Conservation (phyloP, 257 asterid genomes). For the Phtheirospermum japonicum region DNA sequence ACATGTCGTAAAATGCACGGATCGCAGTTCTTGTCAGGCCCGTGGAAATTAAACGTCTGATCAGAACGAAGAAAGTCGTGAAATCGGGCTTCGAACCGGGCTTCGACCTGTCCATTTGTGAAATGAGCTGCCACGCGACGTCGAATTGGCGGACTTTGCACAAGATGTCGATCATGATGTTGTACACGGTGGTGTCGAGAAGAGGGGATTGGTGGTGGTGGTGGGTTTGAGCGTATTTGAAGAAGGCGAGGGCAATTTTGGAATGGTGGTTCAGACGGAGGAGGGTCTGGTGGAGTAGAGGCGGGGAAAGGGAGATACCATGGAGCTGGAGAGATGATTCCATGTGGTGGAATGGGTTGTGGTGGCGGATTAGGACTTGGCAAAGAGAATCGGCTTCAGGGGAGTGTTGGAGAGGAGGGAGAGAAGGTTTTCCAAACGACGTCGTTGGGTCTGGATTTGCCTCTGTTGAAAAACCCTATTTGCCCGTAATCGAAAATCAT, state of each 20-base stretch:
- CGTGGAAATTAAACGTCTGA: conserved; percentile 67
- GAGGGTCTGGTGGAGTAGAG: conserved; percentile 72
- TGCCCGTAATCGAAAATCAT: too few relatives aligned
- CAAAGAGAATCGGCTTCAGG: too few relatives aligned
- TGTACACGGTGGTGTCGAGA: conserved; percentile 59
- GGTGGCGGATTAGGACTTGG: conserved; percentile 69
- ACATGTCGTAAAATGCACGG: conserved; percentile 71
- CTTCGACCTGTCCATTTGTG: conserved; percentile 54
- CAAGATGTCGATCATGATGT: too few relatives aligned
- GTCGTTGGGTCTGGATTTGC: too few relatives aligned
- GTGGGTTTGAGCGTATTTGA: conserved; percentile 43
- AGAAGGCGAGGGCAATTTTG: conserved; percentile 81
- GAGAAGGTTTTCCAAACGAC: too few relatives aligned
- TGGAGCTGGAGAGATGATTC: conserved; percentile 79
- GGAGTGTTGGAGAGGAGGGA: too few relatives aligned
- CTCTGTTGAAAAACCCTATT: too few relatives aligned
- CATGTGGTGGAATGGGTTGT: conserved; percentile 74
- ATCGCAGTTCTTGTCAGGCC: conserved; percentile 69
- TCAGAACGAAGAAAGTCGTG: conserved; percentile 69
- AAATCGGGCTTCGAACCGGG: conserved; percentile 48
- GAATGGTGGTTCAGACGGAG: conserved; percentile 73
- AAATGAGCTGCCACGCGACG: conserved; percentile 75
- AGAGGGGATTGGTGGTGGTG: conserved; percentile 29
- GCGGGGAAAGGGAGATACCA: conserved; percentile 59
- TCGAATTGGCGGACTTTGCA: conserved; percentile 83